These are phyloP conservation scores for Pterocarpus macrocarpus DNA, from an alignment of 306 rosid genomes.

Conservation along the genomic window DNA sequence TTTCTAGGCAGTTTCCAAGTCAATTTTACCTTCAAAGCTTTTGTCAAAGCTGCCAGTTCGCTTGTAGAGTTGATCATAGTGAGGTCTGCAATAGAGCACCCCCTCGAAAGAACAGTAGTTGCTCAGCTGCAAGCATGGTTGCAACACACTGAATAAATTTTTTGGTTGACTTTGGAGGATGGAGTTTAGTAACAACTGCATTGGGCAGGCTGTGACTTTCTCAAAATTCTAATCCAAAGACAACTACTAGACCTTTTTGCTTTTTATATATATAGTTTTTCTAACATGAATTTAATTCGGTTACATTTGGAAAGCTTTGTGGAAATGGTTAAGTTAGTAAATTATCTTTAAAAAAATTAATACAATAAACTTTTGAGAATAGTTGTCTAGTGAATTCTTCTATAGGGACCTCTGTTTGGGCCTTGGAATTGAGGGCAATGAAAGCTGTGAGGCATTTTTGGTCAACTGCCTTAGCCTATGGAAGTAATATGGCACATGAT, in stretches of 20 bases:
- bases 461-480: no score
- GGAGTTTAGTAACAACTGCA: neutral
- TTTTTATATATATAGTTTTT: neutral
- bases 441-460: no score
- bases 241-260: neutral
- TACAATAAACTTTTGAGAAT: no score
- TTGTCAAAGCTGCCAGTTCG: slow-evolving; percentile 86
- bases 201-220: neutral
- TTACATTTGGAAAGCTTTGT: neutral
- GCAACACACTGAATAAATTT: neutral
- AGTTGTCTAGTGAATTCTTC: no score
- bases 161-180: neutral
- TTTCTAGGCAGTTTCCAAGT: neutral
- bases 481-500: no score
- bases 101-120: slow-evolving; percentile 85
- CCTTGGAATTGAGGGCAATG: no score
- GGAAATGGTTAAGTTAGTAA: neutral
- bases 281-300: neutral
- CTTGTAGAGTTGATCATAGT: slow-evolving; percentile 90
- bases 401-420: no score
- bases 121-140: slow-evolving; percentile 69
- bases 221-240: neutral
- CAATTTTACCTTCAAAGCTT: slow-evolving; percentile 74
- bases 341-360: no score
- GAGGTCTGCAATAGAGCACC: slow-evolving; percentile 92